Conservation (phyloP, 768 basidiomycete genomes). For the Agrocybe pediades region DNA sequence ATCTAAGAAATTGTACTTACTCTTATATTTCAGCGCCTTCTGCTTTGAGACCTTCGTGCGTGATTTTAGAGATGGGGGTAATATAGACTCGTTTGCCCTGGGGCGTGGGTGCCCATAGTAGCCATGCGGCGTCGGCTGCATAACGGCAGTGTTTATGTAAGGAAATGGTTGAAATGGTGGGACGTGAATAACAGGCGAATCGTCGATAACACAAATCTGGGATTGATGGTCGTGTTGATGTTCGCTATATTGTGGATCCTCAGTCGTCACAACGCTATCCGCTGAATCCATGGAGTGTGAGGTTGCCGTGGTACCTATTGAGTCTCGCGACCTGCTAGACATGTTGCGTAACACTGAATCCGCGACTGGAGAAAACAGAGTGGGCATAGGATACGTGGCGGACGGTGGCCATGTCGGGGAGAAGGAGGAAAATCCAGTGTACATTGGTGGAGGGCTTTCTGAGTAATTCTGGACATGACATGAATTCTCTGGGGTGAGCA, state of each 20-base stretch:
- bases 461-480: constrained; percentile 11
- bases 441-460: constrained; percentile 10
- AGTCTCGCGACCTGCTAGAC: constrained; percentile 26
- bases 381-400: constrained; percentile 7
- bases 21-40: constrained; percentile 42
- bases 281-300: constrained; percentile 29
- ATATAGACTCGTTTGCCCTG: constrained; percentile 2
- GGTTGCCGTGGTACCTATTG: constrained; percentile 23
- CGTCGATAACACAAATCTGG: constrained; percentile 35
- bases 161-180: constrained; percentile 29
- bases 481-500: neutral
- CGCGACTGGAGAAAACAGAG: constrained; percentile 13
- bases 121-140: constrained; percentile 18
- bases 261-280: constrained; percentile 34
- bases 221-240: constrained; percentile 42
- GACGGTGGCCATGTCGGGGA: constrained; percentile 21
- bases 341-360: constrained; percentile 17
- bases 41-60: constrained; percentile 26
- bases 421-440: constrained; percentile 16
- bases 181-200: constrained; percentile 32
- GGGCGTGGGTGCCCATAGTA: constrained; percentile 5
- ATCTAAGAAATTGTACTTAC: constrained; percentile 27
- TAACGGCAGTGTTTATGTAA: constrained; percentile 11
- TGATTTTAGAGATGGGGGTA: constrained; percentile 9
- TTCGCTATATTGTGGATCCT: constrained; percentile 42